Base-by-base conservation (phyloP, 2,329 filamentous ascomycete genomes). In the Coniochaeta pulveracea region DNA sequence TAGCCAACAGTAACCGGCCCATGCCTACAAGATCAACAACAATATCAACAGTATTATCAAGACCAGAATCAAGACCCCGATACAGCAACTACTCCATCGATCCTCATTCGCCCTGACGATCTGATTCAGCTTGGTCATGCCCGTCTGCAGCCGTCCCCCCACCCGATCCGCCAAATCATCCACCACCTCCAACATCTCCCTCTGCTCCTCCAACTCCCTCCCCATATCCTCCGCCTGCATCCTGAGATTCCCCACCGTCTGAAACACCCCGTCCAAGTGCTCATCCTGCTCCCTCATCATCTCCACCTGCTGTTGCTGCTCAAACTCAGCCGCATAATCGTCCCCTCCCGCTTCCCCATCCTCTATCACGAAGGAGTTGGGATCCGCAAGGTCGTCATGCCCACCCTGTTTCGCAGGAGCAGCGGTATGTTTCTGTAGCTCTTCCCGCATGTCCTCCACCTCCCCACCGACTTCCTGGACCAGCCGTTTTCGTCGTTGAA, bases 181-280 rank as follows among this genome's bases (percentile, higher is more conserved):
- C 25, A 93, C 81, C 34, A 83, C 78, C 41, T 91, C 79, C 37
- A 98, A 66, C 72, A 96, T 80, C 55, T 86, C 84, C 15, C 71
- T 72, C 66, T 98, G 91, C 61, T 98, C 91, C 58, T 95, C 93
- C 28, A 98, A 66, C 63, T 98, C 91, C 37, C 89, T 69, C 2
- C 91, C 89, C 89, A 98, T 98, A 46, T 86, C 84, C 57, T 93
- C 80, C 2, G 91, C 93, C 66, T 96, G 91, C 51, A 81, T 70
- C 36, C 89, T 69, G 51, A 98, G 60, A 52, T 86, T 95, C 3
- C 88, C 89, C 16, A 98, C 91, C 1, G 89, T 96, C 44, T 79
- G 75, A 52, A 93, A 94, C 29, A 98, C 89, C 11, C 83, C 84
- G 52, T 96, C 89, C 2, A 98, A 69, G 47, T 91, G 82, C 59